These are phyloP conservation scores for Fraxinus anomala DNA, from an alignment of 257 asterid genomes.

Conservation along the genomic window DNA sequence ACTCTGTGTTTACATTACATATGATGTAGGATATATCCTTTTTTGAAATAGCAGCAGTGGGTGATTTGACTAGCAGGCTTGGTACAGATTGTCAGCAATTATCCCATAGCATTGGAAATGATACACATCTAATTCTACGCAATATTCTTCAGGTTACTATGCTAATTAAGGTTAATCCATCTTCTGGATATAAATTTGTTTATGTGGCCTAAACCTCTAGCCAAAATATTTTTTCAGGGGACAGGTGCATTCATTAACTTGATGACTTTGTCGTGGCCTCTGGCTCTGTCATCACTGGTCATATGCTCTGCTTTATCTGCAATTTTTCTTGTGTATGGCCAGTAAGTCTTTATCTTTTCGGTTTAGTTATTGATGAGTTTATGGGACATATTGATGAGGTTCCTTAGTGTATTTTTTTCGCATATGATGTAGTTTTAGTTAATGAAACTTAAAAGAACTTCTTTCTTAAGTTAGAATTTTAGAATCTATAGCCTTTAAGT, in stretches of 20 bases:
- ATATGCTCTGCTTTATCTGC: constrained; percentile 47
- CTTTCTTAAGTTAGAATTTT: not conserved
- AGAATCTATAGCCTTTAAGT: not conserved
- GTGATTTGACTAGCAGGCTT: constrained; percentile 57
- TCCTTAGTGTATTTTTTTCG: not conserved
- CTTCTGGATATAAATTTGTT: constrained; percentile 14
- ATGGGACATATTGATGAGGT: not conserved
- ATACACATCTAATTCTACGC: constrained; percentile 51
- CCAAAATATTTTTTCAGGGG: constrained; percentile 39
- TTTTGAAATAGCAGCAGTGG: constrained; percentile 54
- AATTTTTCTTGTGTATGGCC: constrained; percentile 53
- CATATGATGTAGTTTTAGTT: not conserved
- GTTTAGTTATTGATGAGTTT: not conserved
- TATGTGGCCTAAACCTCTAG: constrained; percentile 14
- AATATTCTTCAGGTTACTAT: constrained; percentile 47
- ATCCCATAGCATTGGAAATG: constrained; percentile 42
- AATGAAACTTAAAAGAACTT: not conserved
- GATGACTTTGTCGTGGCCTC: constrained; percentile 57
- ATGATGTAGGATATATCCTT: constrained; percentile 56
- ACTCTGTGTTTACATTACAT: constrained; percentile 14
- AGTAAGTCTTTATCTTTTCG: constrained; percentile 37
- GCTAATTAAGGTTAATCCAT: not conserved
- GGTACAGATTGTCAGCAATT: constrained; percentile 54
- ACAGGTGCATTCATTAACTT: constrained; percentile 53
- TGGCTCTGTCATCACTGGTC: constrained; percentile 49